Conservation (phyloP, 495 filamentous ascomycete species). For the Corynascus novoguineensis region DNA sequence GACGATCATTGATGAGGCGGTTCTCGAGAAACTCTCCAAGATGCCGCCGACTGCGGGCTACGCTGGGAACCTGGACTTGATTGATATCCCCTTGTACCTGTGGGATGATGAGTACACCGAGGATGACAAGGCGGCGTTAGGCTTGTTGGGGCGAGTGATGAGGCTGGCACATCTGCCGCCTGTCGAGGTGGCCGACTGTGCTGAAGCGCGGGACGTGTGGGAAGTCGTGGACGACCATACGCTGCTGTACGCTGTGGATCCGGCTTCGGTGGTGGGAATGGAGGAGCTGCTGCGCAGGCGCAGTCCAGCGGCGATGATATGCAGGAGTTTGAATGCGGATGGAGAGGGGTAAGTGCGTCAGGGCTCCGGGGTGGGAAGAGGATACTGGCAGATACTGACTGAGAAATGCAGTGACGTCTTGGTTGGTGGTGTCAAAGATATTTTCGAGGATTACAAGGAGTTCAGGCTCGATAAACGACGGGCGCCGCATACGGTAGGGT, state of each 20-base stretch:
- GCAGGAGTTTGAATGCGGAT: background rate
- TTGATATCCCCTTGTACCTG: constrained; percentile 1
- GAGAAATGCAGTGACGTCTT: background rate
- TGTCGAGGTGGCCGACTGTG: background rate
- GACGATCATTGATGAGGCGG: background rate
- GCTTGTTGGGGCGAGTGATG: background rate
- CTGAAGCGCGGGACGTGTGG: background rate
- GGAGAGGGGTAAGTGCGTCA: background rate
- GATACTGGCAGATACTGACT: background rate
- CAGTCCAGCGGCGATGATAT: constrained; percentile 13
- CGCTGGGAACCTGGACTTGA: background rate
- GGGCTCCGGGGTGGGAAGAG: background rate
- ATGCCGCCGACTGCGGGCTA: constrained; percentile 1
- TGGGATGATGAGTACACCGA: background rate
- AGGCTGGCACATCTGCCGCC: background rate
- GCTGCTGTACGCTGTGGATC: constrained; percentile 7
- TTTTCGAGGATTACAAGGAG: constrained; percentile 2
- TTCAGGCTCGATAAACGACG: background rate
- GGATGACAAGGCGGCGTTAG: background rate
- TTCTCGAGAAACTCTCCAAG: background rate
- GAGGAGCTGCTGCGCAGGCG: background rate
- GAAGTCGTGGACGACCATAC: background rate
- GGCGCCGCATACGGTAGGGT: constrained; percentile 10
- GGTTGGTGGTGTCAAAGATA: background rate
- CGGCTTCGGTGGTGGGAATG: background rate